Evolutionary conservation across 495 filamentous ascomycete genomes (phyloP), one percentile per base, ranked within the genome.

Genomic region (Annulohypoxylon maeteangense): DNA sequence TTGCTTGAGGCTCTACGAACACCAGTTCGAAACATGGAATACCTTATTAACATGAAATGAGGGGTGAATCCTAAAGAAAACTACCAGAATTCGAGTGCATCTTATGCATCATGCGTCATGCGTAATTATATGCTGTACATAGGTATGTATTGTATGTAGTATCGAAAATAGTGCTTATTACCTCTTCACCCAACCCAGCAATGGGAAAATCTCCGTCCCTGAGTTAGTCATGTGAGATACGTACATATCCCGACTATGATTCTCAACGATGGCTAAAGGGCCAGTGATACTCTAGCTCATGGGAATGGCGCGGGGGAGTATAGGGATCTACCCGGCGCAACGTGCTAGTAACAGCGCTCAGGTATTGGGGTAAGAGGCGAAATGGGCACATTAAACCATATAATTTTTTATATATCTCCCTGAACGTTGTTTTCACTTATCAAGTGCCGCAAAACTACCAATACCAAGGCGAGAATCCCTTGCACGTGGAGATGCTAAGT

Each of bases 61-160:
- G 48, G 58, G 66, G 34, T 62, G 22, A 47, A 54, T 45, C 22
- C 31, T 12, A 16, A 20, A 45, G 27, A 66, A 50, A 56, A 59
- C 47, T 36, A 53, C 29, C 57, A 58, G 51, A 50, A 44, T 45
- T 25, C 36, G n/a, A 64, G 32, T 55, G 48, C 60, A 55, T 65
- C 45, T 65, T 29, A 61, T 64, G 64, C 60, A 61, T 68, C 23
- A 68, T 68, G 70, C 65, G 45, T 65, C 60, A 57, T 65, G 66
- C 59, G 65, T 31, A 31, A 38, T 40, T 57, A 57, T 56, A n/a
- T n/a, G n/a, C n/a, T n/a, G n/a, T n/a, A 40, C 23, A 11, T 42
- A 34, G n/a, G n/a, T n/a, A n/a, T n/a, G n/a, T n/a, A n/a, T n/a
- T n/a, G n/a, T n/a, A n/a, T n/a, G n/a, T n/a, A n/a, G n/a, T n/a